These are phyloP conservation scores for Acanthochlamys bracteata DNA, from an alignment of 106 monocot species.

Conservation along the genomic window DNA sequence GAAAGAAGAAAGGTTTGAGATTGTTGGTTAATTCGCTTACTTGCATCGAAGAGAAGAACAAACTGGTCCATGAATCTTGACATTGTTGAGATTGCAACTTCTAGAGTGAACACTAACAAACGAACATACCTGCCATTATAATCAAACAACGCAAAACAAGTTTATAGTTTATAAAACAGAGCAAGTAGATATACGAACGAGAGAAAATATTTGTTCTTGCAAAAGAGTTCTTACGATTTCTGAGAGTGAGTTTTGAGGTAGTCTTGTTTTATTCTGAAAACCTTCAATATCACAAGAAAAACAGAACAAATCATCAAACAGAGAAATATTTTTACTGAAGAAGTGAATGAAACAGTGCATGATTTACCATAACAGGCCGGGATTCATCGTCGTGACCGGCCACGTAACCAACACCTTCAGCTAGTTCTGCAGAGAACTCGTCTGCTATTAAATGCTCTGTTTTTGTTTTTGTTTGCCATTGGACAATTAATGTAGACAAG, in stretches of 20 bases:
- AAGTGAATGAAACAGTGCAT: conserved; percentile 6
- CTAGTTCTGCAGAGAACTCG: conserved; percentile 83
- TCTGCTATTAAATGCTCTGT: conserved; percentile 90
- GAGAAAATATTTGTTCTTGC: background rate
- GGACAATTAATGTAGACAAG: background rate
- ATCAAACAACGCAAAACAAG: background rate
- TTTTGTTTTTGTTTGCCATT: background rate
- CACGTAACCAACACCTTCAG: conserved; percentile 82
- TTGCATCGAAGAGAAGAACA: conserved; percentile 78
- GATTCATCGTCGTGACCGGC: conserved; percentile 88
- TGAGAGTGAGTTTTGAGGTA: conserved; percentile 77
- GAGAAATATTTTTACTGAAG: background rate
- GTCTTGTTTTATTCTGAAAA: conserved; percentile 91
- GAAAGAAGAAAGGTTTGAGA: no score
- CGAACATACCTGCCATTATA: conserved; percentile 41
- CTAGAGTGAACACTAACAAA: conserved; percentile 87
- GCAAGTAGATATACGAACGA: background rate
- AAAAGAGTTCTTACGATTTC: conserved; percentile 56
- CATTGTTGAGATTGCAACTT: conserved; percentile 80
- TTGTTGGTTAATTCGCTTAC: conserved; percentile 37
- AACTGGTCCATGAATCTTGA: conserved; percentile 78
- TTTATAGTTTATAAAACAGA: background rate
- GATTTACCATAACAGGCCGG: conserved; percentile 63
- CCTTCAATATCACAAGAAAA: conserved; percentile 30
- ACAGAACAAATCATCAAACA: background rate